Conservation (phyloP, 1,284 basidiomycete genomes). For the Fomitiporia mediterranea region DNA sequence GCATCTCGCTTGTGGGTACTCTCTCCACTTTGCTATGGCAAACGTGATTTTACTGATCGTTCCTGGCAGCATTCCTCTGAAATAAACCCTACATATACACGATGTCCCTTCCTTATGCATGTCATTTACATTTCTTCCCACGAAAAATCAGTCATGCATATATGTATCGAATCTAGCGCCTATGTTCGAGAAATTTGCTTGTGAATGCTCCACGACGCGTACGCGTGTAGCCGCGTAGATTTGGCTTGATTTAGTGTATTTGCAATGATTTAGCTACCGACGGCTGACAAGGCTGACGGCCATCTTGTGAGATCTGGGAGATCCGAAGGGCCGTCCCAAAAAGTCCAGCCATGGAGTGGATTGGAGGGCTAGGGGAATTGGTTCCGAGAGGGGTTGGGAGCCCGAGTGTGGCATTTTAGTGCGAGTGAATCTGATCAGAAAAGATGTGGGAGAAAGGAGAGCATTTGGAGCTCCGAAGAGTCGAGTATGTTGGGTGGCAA, state of each 20-base stretch:
- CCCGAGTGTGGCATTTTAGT: background rate
- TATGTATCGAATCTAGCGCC: background rate
- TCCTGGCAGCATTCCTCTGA: conserved; percentile 63
- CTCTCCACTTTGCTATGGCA: background rate
- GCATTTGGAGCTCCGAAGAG: background rate
- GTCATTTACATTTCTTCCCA: background rate
- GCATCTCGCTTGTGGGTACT: conserved; percentile 65
- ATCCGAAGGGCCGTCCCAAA: background rate
- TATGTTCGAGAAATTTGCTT: too few species aligned
- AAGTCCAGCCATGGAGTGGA: background rate
- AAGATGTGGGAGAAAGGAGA: conserved; percentile 1
- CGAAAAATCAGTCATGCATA: background rate
- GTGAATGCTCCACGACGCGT: too few species aligned
- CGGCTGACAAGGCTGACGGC: background rate
- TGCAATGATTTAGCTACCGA: background rate
- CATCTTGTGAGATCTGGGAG: background rate
- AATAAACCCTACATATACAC: conserved; percentile 42
- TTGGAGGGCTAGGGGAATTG: background rate
- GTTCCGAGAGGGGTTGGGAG: conserved; percentile 2
- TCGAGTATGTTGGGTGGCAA: conserved; percentile 2
- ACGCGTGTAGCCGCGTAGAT: too few species aligned
- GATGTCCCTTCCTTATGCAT: background rate
- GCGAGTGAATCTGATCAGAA: background rate
- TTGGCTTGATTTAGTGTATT: too few species aligned
- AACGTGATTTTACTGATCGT: conserved; percentile 13